Evolutionary conservation across 2,329 filamentous ascomycete genomes (phyloP), one percentile per base, ranked within the genome.

Genomic region (Botrytis fragariae): DNA sequence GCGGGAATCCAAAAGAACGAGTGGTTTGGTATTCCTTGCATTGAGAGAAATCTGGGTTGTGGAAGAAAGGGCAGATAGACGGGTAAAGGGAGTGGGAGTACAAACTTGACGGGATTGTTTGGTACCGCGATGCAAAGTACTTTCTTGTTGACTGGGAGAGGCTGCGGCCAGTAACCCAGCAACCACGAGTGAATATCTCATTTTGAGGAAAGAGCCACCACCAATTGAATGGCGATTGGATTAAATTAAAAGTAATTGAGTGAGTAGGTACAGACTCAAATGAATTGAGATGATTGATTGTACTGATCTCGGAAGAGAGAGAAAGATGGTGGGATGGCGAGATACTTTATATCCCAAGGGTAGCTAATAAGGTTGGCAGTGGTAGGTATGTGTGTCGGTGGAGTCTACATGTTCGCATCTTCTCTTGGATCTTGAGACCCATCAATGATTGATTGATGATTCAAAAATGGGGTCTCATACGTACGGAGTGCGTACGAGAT

Each of bases 101-200:
- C 65, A 29, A 22, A 68, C 65, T 20, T 68, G 65, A 57, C 65
- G 35, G 29, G 64, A 68, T 68, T 68, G 64, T 57, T 68, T 57
- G 22, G 64, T 39, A 18, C 5, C 51, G 25, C 64, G 64, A 54
- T 35, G 64, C 20, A 20, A 68, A 14, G 35, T 42, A 42, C 48
- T 42, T 68, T 54, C 65, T 68, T 57, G 65, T 57, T 68, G 65
- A 32, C 65, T 68, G 35, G 65, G 48, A 25, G 48, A n/a, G n/a
- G 65, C 65, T 14, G 48, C 65, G 5, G 35, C 65, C 48, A 68
- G 35, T 32, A 68, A 57, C 45, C 65, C 65, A 57, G 65, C 48
- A 68, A 68, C 48, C 9, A 57, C 48, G 1, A 68, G 48, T 57
- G 65, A 68, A 57, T 68, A 68, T 29, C 48, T 37, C 65, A 68